Evolutionary conservation across 345 rosid genomes (phyloP).

Genomic region (Erucastrum elatum): DNA sequence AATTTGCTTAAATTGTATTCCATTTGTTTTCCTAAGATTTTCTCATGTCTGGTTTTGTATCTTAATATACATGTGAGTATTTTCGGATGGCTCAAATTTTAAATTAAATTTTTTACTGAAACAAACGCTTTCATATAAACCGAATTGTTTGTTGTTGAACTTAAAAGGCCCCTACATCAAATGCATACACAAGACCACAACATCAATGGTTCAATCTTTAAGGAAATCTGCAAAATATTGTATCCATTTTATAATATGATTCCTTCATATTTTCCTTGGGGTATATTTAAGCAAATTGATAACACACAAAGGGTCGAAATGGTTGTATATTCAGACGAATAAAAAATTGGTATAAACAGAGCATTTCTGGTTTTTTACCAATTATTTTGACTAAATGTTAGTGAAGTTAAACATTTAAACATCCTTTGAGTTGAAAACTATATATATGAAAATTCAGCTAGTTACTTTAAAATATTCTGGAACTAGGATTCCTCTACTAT

Average conservation of each 20-base stretch:
- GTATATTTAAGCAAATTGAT: too few species aligned
- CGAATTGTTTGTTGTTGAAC: not conserved
- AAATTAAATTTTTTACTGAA: not conserved
- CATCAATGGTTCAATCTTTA: not conserved
- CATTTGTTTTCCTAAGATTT: not conserved
- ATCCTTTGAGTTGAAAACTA: too few species aligned
- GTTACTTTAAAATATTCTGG: not conserved
- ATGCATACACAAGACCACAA: not conserved
- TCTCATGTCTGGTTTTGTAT: conserved; percentile 4
- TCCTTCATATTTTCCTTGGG: too few species aligned
- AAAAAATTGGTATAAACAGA: not conserved
- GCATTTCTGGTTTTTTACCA: not conserved
- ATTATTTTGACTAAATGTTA: not conserved
- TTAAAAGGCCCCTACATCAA: not conserved
- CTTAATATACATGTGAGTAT: not conserved
- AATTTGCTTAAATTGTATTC: not conserved
- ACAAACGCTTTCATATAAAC: not conserved
- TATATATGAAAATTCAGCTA: not conserved
- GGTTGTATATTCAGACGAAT: not conserved
- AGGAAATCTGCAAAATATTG: not conserved
- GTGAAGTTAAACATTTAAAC: not conserved
- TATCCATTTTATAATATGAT: not conserved
- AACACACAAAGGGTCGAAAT: not conserved
- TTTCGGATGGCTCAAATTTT: not conserved
- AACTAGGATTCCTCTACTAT: not conserved